phyloP scores from a whole-genome alignment of 768 basidiomycete genomes.

The Phylloporus sp. region DNA sequence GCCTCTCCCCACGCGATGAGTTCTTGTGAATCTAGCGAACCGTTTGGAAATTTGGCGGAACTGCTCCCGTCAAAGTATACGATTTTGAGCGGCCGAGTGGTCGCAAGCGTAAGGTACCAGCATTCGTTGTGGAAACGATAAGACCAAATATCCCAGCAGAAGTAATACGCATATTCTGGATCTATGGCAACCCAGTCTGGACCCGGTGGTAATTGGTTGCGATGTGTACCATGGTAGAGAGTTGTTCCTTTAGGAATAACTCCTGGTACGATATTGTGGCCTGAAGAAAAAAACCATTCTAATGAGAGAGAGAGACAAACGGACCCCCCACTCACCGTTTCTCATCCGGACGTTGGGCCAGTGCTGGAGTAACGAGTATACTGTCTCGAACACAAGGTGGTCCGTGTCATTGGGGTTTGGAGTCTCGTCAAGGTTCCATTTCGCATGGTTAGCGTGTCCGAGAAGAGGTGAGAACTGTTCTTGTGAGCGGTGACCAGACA shows the following conservation, averaged over 20 bases:
- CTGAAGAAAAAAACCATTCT: neutral
- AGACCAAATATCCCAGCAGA: constrained; percentile 13
- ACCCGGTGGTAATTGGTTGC: constrained; percentile 16
- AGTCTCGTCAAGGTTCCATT: constrained; percentile 20
- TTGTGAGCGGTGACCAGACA: neutral
- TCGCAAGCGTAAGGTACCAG: constrained; percentile 5
- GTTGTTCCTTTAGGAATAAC: constrained; percentile 3
- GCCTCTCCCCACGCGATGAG: constrained; percentile 41
- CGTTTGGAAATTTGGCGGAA: constrained; percentile 39
- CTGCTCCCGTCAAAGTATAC: constrained; percentile 54
- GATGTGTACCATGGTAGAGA: constrained; percentile 1
- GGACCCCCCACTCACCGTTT: constrained; percentile 21
- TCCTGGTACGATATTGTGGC: constrained; percentile 5
- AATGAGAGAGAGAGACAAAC: neutral
- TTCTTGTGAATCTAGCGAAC: constrained; percentile 47
- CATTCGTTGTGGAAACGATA: constrained; percentile 14
- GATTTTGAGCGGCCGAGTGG: constrained; percentile 36
- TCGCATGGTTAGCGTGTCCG: neutral
- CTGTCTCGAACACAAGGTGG: constrained; percentile 35
- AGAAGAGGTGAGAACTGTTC: neutral
- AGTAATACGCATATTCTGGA: constrained; percentile 33
- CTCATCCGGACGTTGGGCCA: constrained; percentile 38
- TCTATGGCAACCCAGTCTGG: constrained; percentile 31
- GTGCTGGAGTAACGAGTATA: constrained; percentile 34
- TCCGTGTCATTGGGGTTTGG: constrained; percentile 25